Evolutionary conservation across 2,329 filamentous ascomycete species (phyloP), one percentile per base, ranked within the genome.

Genomic region (Arthrobotrys musiformis): DNA sequence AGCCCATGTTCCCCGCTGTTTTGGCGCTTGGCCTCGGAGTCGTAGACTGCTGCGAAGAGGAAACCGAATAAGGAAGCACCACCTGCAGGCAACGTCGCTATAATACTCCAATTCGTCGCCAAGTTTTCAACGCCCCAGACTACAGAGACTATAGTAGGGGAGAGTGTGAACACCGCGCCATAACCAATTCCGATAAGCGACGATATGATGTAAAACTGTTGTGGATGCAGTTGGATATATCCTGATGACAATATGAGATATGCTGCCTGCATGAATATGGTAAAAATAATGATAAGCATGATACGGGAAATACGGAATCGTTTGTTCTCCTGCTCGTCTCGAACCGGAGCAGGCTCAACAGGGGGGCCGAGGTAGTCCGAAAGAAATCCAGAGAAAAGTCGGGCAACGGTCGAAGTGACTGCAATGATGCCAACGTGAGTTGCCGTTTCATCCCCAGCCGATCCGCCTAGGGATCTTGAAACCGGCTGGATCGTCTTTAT

Each of bases 41-140:
- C 90, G 81, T 96, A 96, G 1, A 93, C 90, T 0, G 86, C 88
- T 4, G 92, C 93, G 83, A 98, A 99, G n/a, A 97, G 85, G 0
- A 95, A 83, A 0, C 94, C 93, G 93, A 94, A 99, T 33, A 97
- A 87, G 0, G 93, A 93, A 0, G 94, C 93, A 0, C 94, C 95
- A 0, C 92, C 84, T 0, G 95, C 95, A 1, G 95, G 95, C 70
- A 94, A 90, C 86, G 96, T 95, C 46, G 94, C 93, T 6, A 98
- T 90, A 78, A 98, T 94, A 8, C 95, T 95, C 90, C 94, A 99
- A 81, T 99, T 98, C 0, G 95, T 99, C 72, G 93, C 95, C 82
- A 99, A 98, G 83, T 98, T 99, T 85, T 98, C 94, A 0, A 97
- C 93, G 26, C 95, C 95, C 95, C 95, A 99, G 52, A 99, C 94